These are phyloP conservation scores for Schwanniomyces sp. DNA, from an alignment of 805 yeast genomes.

Conservation along the genomic window DNA sequence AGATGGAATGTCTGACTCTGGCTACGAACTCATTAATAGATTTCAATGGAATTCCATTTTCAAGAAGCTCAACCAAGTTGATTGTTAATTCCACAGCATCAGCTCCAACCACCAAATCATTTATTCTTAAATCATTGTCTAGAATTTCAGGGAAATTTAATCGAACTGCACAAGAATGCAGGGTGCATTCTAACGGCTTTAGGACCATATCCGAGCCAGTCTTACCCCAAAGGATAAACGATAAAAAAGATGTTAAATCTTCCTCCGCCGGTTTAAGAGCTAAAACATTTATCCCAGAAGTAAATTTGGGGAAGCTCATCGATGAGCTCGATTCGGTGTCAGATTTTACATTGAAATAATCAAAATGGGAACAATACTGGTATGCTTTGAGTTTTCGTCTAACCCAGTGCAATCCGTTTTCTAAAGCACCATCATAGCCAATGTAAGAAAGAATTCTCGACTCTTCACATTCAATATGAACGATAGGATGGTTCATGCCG, in stretches of 20 bases:
- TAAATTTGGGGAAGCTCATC: not conserved
- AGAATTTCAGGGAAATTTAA: constrained; percentile 5
- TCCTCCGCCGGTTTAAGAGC: constrained; percentile 4
- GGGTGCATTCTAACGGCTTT: not conserved
- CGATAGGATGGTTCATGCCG: constrained; percentile 5
- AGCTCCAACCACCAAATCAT: constrained; percentile 7
- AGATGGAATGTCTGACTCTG: constrained; percentile 6
- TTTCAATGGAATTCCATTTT: constrained; percentile 1
- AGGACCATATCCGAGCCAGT: constrained; percentile 6
- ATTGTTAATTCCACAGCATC: constrained; percentile 12
- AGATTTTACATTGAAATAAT: constrained; percentile 13
- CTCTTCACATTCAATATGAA: constrained; percentile 15
- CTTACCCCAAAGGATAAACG: constrained; percentile 9
- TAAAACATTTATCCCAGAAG: not conserved
- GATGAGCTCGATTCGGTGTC: not conserved
- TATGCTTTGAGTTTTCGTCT: constrained; percentile 5
- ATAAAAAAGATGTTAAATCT: constrained; percentile 9
- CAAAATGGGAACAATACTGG: constrained; percentile 7
- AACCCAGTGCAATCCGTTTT: constrained; percentile 8
- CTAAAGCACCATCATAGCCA: constrained; percentile 6
- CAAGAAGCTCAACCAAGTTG: constrained; percentile 7
- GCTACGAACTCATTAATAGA: constrained; percentile 8
- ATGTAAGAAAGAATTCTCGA: constrained; percentile 10
- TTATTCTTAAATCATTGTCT: not conserved
- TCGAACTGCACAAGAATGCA: constrained; percentile 6